These are phyloP conservation scores for Ascoidea rubescens DNA, from an alignment of 805 yeast species.

Conservation along the genomic window DNA sequence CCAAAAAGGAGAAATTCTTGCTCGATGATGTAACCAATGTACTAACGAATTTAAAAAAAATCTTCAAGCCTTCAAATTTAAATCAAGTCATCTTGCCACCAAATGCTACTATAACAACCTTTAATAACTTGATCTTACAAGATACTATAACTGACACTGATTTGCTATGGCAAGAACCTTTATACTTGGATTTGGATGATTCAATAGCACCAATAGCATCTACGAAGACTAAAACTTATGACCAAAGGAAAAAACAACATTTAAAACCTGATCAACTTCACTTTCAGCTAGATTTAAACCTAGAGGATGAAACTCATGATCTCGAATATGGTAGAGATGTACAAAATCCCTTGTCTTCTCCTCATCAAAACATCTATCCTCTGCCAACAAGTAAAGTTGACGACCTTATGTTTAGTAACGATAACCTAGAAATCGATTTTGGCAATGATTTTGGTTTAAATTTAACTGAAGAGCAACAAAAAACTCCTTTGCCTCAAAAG, in stretches of 20 bases:
- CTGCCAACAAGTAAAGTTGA: background rate
- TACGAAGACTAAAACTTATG: no score
- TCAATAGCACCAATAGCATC: background rate
- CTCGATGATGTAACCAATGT: constrained; percentile 77
- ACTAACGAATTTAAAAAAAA: constrained; percentile 51
- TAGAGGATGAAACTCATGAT: background rate
- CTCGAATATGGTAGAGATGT: no score
- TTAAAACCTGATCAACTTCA: no score
- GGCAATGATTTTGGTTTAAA: constrained; percentile 12
- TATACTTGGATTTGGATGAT: constrained; percentile 24
- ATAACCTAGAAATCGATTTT: constrained; percentile 11
- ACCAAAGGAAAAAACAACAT: no score
- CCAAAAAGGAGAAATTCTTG: constrained; percentile 71
- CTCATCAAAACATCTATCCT: background rate
- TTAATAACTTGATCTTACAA: constrained; percentile 45
- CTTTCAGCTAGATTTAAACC: background rate
- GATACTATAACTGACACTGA: constrained; percentile 75
- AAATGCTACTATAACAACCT: constrained; percentile 44
- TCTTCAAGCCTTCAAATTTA: constrained; percentile 33
- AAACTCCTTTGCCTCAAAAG: background rate
- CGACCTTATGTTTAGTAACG: background rate
- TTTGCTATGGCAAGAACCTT: constrained; percentile 52
- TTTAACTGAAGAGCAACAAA: constrained; percentile 5
- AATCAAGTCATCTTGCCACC: constrained; percentile 42
- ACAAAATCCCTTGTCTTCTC: background rate